phyloP scores from a whole-genome alignment of 192 early-diverging fungal genomes.

The Linnemannia schmuckeri region DNA sequence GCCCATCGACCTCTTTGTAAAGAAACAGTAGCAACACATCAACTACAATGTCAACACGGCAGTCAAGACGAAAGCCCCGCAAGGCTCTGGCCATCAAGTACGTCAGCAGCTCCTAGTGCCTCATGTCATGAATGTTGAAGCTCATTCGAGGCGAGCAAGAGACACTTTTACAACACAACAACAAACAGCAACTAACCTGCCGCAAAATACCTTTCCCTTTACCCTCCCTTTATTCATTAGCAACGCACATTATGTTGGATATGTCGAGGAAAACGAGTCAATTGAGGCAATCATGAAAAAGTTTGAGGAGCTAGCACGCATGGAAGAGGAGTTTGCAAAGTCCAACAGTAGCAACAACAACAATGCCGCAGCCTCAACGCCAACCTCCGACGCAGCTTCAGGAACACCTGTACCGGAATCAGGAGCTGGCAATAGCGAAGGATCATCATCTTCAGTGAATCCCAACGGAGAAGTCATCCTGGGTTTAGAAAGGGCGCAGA shows the following conservation, averaged over 20 bases:
- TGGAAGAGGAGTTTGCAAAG: conserved; percentile 82
- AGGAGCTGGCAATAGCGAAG: not conserved
- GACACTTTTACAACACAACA: no score
- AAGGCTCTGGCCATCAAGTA: conserved; percentile 50
- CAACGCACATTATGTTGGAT: conserved; percentile 91
- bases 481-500: conserved; percentile 37
- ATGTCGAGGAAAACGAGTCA: conserved; percentile 96
- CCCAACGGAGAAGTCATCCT: conserved; percentile 35
- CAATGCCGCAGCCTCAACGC: not conserved
- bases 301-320: conserved; percentile 94
- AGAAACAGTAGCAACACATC: not conserved
- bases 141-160: not conserved
- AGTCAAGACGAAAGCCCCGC: conserved; percentile 45
- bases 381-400: not conserved
- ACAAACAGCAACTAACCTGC: not conserved
- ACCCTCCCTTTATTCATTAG: conserved; percentile 37
- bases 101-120: not conserved
- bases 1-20: not conserved
- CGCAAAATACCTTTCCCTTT: not conserved
- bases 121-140: not conserved
- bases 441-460: not conserved
- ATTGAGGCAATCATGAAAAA: conserved; percentile 98
- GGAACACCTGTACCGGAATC: not conserved
- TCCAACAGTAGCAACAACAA: conserved; percentile 21
- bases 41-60: conserved; percentile 30